Evolutionary conservation across 495 filamentous ascomycete species (phyloP).

Genomic region (Ramalina peruviana): DNA sequence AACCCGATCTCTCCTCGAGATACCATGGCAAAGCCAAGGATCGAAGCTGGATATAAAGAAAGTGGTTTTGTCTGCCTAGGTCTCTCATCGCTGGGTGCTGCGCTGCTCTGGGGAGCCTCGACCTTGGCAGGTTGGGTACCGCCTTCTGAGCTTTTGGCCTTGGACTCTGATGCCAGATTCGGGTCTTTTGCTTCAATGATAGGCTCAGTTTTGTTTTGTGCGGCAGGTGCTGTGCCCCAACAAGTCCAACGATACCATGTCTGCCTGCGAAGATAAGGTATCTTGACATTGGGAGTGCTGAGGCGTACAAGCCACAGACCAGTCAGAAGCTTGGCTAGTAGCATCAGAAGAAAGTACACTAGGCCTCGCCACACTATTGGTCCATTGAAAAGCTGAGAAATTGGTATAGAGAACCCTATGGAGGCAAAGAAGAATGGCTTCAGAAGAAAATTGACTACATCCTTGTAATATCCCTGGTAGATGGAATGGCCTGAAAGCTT

Average conservation of each 20-base stretch:
- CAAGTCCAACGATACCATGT: no score
- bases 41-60: conserved; percentile 29
- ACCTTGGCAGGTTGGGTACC: neutral
- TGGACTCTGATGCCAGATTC: neutral
- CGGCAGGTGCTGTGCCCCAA: neutral
- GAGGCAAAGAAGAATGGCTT: conserved; percentile 71
- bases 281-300: neutral
- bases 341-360: conserved; percentile 59
- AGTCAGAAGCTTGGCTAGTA: conserved; percentile 45
- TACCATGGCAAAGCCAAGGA: conserved; percentile 53
- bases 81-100: no score
- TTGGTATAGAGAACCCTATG: conserved; percentile 68
- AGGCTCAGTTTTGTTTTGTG: neutral
- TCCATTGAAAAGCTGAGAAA: conserved; percentile 51
- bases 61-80: neutral
- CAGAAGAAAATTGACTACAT: conserved; percentile 18
- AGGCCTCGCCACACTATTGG: conserved; percentile 56
- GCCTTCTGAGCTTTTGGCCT: neutral
- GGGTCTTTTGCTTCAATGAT: neutral
- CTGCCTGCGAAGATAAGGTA: no score
- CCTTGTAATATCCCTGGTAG: neutral
- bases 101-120: neutral
- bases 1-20: conserved; percentile 71
- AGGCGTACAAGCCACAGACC: conserved; percentile 51
- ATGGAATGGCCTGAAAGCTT: neutral